These are phyloP conservation scores for Russula vinacea DNA, from an alignment of 768 basidiomycete species.

Conservation along the genomic window DNA sequence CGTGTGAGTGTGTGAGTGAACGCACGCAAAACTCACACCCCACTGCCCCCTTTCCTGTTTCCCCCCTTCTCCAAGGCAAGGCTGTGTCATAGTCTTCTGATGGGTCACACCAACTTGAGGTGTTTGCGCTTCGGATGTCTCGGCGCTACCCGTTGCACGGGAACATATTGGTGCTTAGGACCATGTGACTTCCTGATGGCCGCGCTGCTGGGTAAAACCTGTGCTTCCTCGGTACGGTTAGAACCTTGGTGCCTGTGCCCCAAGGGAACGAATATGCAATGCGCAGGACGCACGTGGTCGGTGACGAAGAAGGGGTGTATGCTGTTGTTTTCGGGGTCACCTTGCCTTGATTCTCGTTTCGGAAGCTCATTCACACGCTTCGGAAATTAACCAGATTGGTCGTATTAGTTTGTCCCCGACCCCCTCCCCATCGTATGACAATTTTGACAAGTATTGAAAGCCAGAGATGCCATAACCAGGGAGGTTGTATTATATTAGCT, in stretches of 20 bases:
- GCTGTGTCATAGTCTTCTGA: constrained; percentile 3
- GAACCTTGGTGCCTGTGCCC: constrained; percentile 3
- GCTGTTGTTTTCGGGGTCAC: too few relatives aligned
- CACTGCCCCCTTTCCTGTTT: neutral
- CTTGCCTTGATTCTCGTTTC: neutral
- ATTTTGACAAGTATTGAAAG: neutral
- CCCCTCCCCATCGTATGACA: neutral
- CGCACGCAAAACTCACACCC: neutral
- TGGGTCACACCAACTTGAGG: neutral
- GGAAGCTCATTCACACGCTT: neutral
- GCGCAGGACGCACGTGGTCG: constrained; percentile 16
- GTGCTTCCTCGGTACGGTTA: constrained; percentile 18
- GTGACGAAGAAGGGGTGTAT: neutral
- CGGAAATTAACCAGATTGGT: neutral
- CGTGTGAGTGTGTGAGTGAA: neutral
- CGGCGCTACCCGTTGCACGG: neutral
- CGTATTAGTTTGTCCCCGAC: neutral
- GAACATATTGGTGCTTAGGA: neutral
- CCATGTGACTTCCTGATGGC: constrained; percentile 3
- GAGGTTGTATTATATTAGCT: neutral
- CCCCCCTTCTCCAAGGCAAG: constrained; percentile 9
- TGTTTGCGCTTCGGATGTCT: neutral
- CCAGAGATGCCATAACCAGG: neutral
- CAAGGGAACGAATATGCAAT: neutral
- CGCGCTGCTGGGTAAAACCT: neutral